Base-by-base conservation (phyloP, 1,284 basidiomycete species). In the Cerrena zonata region DNA sequence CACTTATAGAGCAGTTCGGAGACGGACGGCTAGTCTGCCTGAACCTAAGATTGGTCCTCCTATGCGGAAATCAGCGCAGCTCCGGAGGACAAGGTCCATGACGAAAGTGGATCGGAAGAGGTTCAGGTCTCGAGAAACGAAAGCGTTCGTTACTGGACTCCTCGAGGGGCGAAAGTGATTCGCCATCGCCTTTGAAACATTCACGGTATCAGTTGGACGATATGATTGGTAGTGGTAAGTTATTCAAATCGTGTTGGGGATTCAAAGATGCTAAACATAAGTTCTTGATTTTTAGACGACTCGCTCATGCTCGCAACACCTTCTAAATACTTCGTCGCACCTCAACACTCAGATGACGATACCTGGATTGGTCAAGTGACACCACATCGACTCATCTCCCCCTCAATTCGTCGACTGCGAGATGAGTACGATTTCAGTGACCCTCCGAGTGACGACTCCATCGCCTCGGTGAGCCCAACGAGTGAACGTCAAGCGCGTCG, bases 331-430 rank as follows among this genome's bases (percentile, higher is more conserved):
- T 37, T 49, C 45, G 24, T 52, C 47, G 52, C 49, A 25, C 48
- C 48, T 46, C 59, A 58, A 3, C 65, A 66, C 13, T 85, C 82
- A 1, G 84, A 86, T 56, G 82, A 87, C 52, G 78, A 82, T 53
- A 75, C 74, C 1, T 72, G 73, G 56, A 53, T 79, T 22, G 82
- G 82, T 1, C 80, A 84, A 63, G 79, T 84, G n/a, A 85, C 82
- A 0, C 83, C 84, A 21, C 76, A 77, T 53, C 80, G 81, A 56
- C 63, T 86, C 23, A 76, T 79, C 38, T 87, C 84, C 5, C 84
- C 84, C 5, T 72, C 69, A 22, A 66, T 74, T 25, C 75, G 70
- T 38, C 73, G 74, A 38, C 47, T 65, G n/a, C 56, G 64, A 51
- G 57, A 60, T 44, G 52, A 54, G 23, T 15, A 34, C 15, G 59